Base-by-base conservation (phyloP, 2,329 filamentous ascomycete species). In the Venturiaceae sp. region DNA sequence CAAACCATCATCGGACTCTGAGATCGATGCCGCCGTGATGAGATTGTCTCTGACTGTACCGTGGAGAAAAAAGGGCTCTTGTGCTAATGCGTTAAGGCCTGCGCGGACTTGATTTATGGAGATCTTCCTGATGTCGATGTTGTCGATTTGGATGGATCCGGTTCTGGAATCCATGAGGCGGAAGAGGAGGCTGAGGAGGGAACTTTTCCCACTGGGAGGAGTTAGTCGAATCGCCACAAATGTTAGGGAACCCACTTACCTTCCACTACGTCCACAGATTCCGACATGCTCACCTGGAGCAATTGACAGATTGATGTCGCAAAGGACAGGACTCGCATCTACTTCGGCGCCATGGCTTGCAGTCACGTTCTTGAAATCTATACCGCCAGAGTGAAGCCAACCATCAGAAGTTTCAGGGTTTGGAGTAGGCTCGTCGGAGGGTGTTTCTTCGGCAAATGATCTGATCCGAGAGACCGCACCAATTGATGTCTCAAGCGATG, bases 241-340 rank as follows among this genome's bases (percentile, higher is more conserved):
- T n/a, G 70, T 65, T 16, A 77, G 66, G 13, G 75, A 61, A 16
- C 67, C 72, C 1, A 77, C 77, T 1, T 73, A 74, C 55, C 71
- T 74, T 52, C 63, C 66, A 1, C 68, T 73, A 1, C 69, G 65
- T 1, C 71, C 71, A 28, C 67, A 70, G 23, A 73, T 64, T 7
- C 67, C 69, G 0, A 71, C 61, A 53, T 71, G 71, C 58, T 72
- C 64, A 2, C 69, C 67, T 1, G 69, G 39, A 0, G 52, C 19
- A 21, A 74, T 69, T 0, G 55, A 57, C 6, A 73, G 64, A 5
- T 54, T 53, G 36, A 74, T 62, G 6, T 68, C n/a, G n/a, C n/a
- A n/a, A n/a, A n/a, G n/a, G n/a, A n/a, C n/a, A n/a, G n/a, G n/a
- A n/a, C n/a, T n/a, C n/a, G n/a, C n/a, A n/a, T n/a, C n/a, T n/a